A percentile compares a stretch with the other conserved stretches of the same genome.
Evolutionary conservation across 2,329 filamentous ascomycete species (phyloP).

Genomic region (Fusarium cicatricum): DNA sequence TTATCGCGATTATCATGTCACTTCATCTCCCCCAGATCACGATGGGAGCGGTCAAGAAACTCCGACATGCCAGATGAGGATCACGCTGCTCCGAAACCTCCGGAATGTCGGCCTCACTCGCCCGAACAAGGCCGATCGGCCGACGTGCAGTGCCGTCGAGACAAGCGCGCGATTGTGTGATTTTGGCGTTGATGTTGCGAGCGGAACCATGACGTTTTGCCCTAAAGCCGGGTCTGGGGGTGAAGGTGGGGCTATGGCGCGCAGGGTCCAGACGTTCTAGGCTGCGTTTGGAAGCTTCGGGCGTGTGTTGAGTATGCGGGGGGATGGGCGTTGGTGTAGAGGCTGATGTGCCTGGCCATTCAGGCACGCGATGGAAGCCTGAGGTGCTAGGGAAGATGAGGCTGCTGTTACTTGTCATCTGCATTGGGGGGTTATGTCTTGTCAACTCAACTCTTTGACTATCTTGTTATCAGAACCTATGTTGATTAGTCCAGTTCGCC

Average conservation of each 20-base stretch:
- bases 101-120: constrained; percentile 24
- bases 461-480: no score
- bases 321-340: constrained; percentile 26
- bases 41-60: constrained; percentile 5
- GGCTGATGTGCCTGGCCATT: constrained; percentile 12
- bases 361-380: not conserved
- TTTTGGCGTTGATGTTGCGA: constrained; percentile 41
- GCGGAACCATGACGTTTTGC: constrained; percentile 28
- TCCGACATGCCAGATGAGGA: not conserved
- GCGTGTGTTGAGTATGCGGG: not conserved
- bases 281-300: constrained; percentile 13
- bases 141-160: constrained; percentile 7
- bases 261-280: constrained; percentile 20
- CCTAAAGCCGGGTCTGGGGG: constrained; percentile 30
- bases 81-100: not conserved
- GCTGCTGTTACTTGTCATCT: no score
- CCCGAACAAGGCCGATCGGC: constrained; percentile 29
- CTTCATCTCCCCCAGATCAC: not conserved
- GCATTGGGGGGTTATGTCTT: no score
- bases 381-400: no score
- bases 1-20: constrained; percentile 10
- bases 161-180: constrained; percentile 37
- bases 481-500: no score
- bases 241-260: constrained; percentile 12
- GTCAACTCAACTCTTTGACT: no score